phyloP scores from a whole-genome alignment of 192 early-diverging fungal species.

The Backusella macrospora region DNA sequence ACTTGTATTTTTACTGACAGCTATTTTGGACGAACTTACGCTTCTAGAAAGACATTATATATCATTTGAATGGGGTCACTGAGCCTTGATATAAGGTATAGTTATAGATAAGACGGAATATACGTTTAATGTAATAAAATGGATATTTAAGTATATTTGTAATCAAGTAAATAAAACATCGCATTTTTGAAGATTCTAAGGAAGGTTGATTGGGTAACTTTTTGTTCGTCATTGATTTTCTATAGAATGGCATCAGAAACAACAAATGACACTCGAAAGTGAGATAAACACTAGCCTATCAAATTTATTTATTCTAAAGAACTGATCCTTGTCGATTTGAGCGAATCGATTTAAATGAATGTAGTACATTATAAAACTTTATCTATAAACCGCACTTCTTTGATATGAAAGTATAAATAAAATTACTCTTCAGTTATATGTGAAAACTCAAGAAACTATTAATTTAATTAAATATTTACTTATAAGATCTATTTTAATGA shows the following conservation, averaged over 20 bases:
- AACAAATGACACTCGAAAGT: not conserved
- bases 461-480: not conserved
- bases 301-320: not conserved
- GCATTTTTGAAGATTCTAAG: not conserved
- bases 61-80: no score
- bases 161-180: not conserved
- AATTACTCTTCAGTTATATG: not conserved
- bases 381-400: not conserved
- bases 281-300: not conserved
- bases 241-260: conserved; percentile 4
- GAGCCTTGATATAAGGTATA: no score
- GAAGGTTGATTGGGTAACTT: not conserved
- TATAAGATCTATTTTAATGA: conserved; percentile 5
- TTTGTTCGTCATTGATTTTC: not conserved
- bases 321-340: not conserved
- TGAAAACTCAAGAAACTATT: not conserved
- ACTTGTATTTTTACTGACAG: no score
- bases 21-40: no score
- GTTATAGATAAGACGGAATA: no score
- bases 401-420: not conserved
- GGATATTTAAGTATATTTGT: not conserved
- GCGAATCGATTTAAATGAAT: not conserved
- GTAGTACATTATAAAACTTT: not conserved
- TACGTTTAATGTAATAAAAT: not conserved
- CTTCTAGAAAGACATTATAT: no score